A percentile compares a stretch with the other conserved stretches of the same genome.
Evolutionary conservation across 345 rosid species (phyloP).

Genomic region (Hirschfeldia incana): DNA sequence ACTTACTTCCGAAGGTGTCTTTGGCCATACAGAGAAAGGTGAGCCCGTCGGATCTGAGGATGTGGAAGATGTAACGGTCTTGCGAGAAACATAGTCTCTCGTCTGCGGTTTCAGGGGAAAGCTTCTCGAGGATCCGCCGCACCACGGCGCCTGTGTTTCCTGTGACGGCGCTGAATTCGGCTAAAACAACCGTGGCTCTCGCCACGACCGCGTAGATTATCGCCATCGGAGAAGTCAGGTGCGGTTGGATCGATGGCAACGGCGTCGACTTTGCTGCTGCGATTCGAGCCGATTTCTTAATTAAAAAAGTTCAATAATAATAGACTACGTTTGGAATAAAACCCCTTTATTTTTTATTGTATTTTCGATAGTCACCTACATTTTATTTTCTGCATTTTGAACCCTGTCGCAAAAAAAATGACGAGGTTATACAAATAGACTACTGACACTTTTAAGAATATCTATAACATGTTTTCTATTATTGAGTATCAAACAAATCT

Average conservation of each 20-base stretch:
- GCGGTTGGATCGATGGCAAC: constrained; percentile 16
- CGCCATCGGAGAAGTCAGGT: constrained; percentile 55
- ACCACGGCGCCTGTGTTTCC: constrained; percentile 92
- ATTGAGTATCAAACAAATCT: too few relatives aligned
- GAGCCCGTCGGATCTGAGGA: constrained; percentile 90
- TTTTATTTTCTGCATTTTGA: too few relatives aligned
- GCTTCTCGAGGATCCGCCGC: constrained; percentile 87
- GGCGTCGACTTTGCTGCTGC: constrained; percentile 34
- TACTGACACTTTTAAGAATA: too few relatives aligned
- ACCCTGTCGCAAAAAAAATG: too few relatives aligned
- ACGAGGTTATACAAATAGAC: too few relatives aligned
- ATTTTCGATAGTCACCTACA: background rate
- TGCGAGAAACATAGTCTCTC: constrained; percentile 89
- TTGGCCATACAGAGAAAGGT: constrained; percentile 96
- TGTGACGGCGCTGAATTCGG: constrained; percentile 95
- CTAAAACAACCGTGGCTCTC: constrained; percentile 84
- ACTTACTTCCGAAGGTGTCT: constrained; percentile 88
- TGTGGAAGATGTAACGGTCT: constrained; percentile 90
- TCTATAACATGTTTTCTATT: too few relatives aligned
- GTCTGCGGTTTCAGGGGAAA: constrained; percentile 70
- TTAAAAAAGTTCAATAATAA: background rate
- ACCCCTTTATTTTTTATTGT: constrained; percentile 10
- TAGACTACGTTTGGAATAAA: constrained; percentile 16
- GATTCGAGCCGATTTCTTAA: constrained; percentile 4
- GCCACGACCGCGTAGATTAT: constrained; percentile 90